Conservation (phyloP, 2,329 filamentous ascomycete species). For the Colletotrichum higginsianum region DNA sequence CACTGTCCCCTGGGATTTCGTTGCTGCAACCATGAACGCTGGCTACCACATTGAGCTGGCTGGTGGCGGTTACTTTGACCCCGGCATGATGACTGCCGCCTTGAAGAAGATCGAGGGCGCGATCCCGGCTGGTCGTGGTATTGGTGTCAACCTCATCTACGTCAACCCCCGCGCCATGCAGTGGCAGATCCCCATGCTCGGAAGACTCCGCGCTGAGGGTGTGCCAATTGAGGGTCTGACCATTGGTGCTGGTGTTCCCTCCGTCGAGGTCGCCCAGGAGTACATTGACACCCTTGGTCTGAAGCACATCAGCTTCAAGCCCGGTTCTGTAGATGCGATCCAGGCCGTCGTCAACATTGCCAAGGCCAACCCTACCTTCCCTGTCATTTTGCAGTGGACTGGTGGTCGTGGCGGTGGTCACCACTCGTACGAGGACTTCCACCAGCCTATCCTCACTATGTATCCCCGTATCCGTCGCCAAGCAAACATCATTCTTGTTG, state of each 20-base stretch:
- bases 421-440: constrained; percentile 96
- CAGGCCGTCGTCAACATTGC: constrained; percentile 93
- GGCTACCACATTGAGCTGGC: constrained; percentile 95
- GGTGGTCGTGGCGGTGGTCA: constrained; percentile 94
- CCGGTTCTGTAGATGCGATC: constrained; percentile 89
- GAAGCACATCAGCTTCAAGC: constrained; percentile 96
- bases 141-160: constrained; percentile 92
- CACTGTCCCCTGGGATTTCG: constrained; percentile 92
- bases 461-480: constrained; percentile 89
- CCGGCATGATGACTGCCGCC: constrained; percentile 85
- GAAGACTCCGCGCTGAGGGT: constrained; percentile 84
- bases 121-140: constrained; percentile 88
- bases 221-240: constrained; percentile 93
- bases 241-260: constrained; percentile 93
- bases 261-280: constrained; percentile 91
- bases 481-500: constrained; percentile 89
- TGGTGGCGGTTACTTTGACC: constrained; percentile 90
- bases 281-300: constrained; percentile 94
- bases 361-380: constrained; percentile 93
- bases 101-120: constrained; percentile 87
- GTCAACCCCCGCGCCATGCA: constrained; percentile 90
- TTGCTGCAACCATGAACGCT: constrained; percentile 92
- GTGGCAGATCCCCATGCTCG: constrained; percentile 92
- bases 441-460: constrained; percentile 91
- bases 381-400: constrained; percentile 95